Evolutionary conservation across 495 filamentous ascomycete genomes (phyloP).

Genomic region (Acidiella bohemica): DNA sequence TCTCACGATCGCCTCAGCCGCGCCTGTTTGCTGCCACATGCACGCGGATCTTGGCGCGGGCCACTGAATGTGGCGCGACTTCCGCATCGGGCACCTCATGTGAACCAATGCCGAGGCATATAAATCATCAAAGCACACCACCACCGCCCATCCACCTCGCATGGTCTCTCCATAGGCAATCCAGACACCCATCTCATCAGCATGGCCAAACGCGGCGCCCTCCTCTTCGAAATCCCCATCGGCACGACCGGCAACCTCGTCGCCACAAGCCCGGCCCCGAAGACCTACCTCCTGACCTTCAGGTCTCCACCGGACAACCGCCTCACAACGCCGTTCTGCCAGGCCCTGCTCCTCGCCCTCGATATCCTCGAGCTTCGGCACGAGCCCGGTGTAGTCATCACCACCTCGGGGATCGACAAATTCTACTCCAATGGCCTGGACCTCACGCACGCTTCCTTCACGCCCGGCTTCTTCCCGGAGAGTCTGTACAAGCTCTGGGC

Average conservation of each 20-base stretch:
- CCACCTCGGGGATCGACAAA: conserved; percentile 58
- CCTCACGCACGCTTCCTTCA: conserved; percentile 11
- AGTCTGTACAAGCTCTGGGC: conserved; percentile 15
- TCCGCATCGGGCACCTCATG: too few species aligned
- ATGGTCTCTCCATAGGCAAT: neutral
- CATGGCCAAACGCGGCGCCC: too few species aligned
- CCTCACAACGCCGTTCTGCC: conserved; percentile 51
- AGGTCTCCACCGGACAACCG: conserved; percentile 59
- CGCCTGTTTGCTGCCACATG: too few species aligned
- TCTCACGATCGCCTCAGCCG: too few species aligned
- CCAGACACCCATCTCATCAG: neutral
- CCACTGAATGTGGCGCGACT: too few species aligned
- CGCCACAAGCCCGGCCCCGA: conserved; percentile 8
- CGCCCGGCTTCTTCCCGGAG: conserved; percentile 17
- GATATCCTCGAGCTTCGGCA: conserved; percentile 57
- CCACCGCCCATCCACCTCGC: too few species aligned
- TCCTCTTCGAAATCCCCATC: conserved; percentile 20
- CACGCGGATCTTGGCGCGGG: too few species aligned
- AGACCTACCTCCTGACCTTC: conserved; percentile 62
- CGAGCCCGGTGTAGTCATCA: conserved; percentile 56
- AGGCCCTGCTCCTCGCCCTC: conserved; percentile 51
- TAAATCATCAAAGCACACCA: too few species aligned
- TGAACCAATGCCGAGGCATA: too few species aligned
- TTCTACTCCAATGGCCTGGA: conserved; percentile 46
- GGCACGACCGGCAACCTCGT: conserved; percentile 4